Evolutionary conservation across 2,329 filamentous ascomycete genomes (phyloP).

Genomic region (Rutstroemia sp.): DNA sequence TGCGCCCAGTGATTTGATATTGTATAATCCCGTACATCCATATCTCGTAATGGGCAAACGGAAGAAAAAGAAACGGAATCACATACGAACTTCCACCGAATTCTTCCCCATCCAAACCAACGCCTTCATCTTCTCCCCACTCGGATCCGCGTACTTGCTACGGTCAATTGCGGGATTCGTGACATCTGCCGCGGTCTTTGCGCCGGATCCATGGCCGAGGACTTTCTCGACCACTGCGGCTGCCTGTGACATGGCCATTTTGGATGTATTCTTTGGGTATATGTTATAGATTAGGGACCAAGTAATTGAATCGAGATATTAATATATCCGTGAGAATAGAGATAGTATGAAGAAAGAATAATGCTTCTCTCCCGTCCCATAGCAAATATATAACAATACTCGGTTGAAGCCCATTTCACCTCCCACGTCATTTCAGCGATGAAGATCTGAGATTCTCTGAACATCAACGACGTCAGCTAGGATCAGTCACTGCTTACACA

Average conservation of each 20-base stretch:
- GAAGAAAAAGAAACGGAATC: neutral
- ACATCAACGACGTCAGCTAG: no score
- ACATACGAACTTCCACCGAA: conserved; percentile 56
- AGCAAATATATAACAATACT: no score
- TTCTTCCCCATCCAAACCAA: conserved; percentile 79
- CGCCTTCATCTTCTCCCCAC: conserved; percentile 65
- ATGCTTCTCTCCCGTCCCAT: no score
- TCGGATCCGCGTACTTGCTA: conserved; percentile 41
- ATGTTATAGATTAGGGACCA: no score
- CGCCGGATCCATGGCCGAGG: conserved; percentile 60
- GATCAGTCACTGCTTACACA: no score
- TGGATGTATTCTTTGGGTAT: no score
- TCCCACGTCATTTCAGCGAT: no score
- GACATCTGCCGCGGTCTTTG: conserved; percentile 61
- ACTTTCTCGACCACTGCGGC: conserved; percentile 59
- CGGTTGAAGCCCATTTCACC: no score
- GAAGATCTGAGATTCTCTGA: no score
- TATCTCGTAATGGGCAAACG: neutral
- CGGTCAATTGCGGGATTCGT: conserved; percentile 51
- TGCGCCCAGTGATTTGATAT: neutral
- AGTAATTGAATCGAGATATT: no score
- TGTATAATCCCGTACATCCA: neutral
- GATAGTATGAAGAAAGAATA: no score
- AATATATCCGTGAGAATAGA: no score
- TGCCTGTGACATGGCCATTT: conserved; percentile 39